Percentiles rank a stretch among this genome's conserved stretches.
phyloP scores from a whole-genome alignment of 768 basidiomycete species.

The Tylopilus intermedius region DNA sequence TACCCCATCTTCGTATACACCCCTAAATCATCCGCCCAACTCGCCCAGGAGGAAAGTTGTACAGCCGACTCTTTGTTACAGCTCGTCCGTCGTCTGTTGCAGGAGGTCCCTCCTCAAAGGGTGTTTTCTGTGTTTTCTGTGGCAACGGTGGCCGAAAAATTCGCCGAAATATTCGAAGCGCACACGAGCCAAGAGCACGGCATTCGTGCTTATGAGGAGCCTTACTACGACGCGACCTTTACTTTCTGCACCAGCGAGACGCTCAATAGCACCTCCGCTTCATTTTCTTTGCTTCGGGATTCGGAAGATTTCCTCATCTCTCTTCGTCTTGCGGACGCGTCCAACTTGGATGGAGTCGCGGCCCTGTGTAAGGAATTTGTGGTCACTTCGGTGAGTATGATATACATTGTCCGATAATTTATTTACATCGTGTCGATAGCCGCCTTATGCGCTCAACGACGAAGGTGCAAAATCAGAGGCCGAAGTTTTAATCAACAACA shows the following conservation, averaged over 20 bases:
- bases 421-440: slow-evolving; percentile 30
- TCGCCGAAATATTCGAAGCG: slow-evolving; percentile 46
- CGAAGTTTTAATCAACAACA: slow-evolving; percentile 38
- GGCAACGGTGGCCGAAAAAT: slow-evolving; percentile 40
- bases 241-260: slow-evolving; percentile 49
- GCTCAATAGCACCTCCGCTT: slow-evolving; percentile 20
- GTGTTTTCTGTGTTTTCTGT: slow-evolving; percentile 66
- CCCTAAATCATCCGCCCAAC: slow-evolving; percentile 35
- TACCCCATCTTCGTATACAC: slow-evolving; percentile 68
- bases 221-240: slow-evolving; percentile 62
- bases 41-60: slow-evolving; percentile 22
- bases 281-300: neutral
- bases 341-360: slow-evolving; percentile 36
- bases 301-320: slow-evolving; percentile 18
- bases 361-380: slow-evolving; percentile 55
- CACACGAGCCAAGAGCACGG: slow-evolving; percentile 1
- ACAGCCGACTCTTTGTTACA: slow-evolving; percentile 37
- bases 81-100: slow-evolving; percentile 39
- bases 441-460: slow-evolving; percentile 48
- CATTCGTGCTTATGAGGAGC: slow-evolving; percentile 28
- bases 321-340: slow-evolving; percentile 31
- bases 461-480: slow-evolving; percentile 50
- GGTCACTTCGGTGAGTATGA: slow-evolving; percentile 45
- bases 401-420: neutral
- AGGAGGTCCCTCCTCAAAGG: slow-evolving; percentile 34